Conservation (phyloP, 129 eudicot species). For the Helianthus tuberosus region DNA sequence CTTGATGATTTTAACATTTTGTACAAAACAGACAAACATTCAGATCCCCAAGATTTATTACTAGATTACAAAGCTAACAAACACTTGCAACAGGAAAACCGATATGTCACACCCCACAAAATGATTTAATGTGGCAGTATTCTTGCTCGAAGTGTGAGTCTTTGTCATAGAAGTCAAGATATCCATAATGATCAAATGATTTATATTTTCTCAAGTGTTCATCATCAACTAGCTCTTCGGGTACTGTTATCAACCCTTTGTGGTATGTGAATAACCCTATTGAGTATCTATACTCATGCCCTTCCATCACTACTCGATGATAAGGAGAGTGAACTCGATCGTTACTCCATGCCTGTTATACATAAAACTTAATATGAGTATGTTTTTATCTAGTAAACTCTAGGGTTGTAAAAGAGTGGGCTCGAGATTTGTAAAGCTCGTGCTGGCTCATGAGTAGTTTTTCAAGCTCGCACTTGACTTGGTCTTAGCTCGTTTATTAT, state of each 20-base stretch:
- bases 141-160: conserved; percentile 29
- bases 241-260: conserved; percentile 35
- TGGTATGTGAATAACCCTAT: conserved; percentile 41
- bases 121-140: conserved; percentile 30
- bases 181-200: conserved; percentile 48
- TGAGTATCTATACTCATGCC: conserved; percentile 39
- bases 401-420: neutral
- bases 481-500: no score
- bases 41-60: conserved; percentile 10
- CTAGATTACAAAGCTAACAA: conserved; percentile 6
- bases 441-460: no score
- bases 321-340: conserved; percentile 46
- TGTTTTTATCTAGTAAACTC: neutral
- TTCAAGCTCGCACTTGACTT: no score
- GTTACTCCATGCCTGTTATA: conserved; percentile 53
- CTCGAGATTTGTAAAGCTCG: no score
- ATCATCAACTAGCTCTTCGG: conserved; percentile 51
- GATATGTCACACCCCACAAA: conserved; percentile 34
- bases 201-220: conserved; percentile 41
- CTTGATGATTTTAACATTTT: neutral
- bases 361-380: conserved; percentile 6
- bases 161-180: conserved; percentile 38
- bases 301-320: conserved; percentile 46
- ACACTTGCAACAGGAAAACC: conserved; percentile 5
- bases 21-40: neutral